Evolutionary conservation across 352 stramenopile genomes (phyloP).

Genomic region (Thraustochytrium striatum): DNA sequence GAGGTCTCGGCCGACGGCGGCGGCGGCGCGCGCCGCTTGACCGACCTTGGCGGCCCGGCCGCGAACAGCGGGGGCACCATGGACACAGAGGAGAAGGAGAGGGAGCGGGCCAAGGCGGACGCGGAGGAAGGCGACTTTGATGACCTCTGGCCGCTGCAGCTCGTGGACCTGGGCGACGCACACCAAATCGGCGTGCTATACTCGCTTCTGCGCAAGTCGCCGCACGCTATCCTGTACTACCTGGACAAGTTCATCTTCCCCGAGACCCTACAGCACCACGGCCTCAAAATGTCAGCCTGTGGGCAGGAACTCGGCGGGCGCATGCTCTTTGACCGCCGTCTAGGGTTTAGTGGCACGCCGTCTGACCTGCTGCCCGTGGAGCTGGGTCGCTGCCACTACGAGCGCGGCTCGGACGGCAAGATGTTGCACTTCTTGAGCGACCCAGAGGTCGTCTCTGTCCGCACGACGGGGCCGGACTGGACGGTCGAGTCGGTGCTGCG

Average conservation of each 20-base stretch:
- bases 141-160: slow-evolving; percentile 88
- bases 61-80: no score
- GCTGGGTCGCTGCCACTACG: slow-evolving; percentile 95
- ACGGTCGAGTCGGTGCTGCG: slow-evolving; percentile 62
- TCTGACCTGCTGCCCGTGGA: slow-evolving; percentile 98
- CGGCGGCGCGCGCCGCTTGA: not conserved
- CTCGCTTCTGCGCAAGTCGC: slow-evolving; percentile 83
- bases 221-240: slow-evolving; percentile 95
- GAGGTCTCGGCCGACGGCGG: not conserved
- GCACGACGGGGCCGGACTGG: slow-evolving; percentile 41
- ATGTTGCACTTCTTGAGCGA: slow-evolving; percentile 96
- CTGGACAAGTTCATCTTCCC: slow-evolving; percentile 96
- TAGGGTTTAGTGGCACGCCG: slow-evolving; percentile 98
- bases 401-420: slow-evolving; percentile 94
- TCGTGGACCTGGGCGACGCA: slow-evolving; percentile 93
- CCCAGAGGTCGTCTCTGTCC: slow-evolving; percentile 51
- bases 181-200: slow-evolving; percentile 91
- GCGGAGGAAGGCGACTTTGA: slow-evolving; percentile 50
- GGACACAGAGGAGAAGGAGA: not conserved
- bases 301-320: slow-evolving; percentile 97
- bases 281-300: slow-evolving; percentile 96
- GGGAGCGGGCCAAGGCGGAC: not conserved
- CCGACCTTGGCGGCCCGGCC: no score
- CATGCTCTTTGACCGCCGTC: slow-evolving; percentile 91
- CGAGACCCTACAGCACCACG: slow-evolving; percentile 97